These are phyloP conservation scores for Botrytis cinerea DNA, from an alignment of 2,329 filamentous ascomycete genomes.

Conservation along the genomic window DNA sequence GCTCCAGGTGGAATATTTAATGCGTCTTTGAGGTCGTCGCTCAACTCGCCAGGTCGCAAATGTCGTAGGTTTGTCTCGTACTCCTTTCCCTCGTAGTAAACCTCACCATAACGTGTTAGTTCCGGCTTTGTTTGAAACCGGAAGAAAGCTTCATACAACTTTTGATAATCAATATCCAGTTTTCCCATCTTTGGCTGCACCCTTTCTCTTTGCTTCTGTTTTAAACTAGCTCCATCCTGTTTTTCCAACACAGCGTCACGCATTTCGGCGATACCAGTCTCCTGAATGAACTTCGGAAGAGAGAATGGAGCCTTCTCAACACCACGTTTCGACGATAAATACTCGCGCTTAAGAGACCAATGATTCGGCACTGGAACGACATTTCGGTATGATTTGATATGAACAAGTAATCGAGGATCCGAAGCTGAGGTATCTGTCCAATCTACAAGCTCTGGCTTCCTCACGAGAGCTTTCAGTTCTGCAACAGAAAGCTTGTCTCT, in stretches of 20 bases:
- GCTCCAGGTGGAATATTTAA: constrained; percentile 91
- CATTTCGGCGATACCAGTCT: constrained; percentile 98
- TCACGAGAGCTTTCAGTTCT: constrained; percentile 89
- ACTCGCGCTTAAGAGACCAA: constrained; percentile 96
- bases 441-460: constrained; percentile 90
- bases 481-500: constrained; percentile 91
- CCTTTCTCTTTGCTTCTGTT: constrained; percentile 92
- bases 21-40: constrained; percentile 86
- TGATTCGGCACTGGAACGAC: constrained; percentile 92
- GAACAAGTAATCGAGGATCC: constrained; percentile 84
- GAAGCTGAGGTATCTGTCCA: constrained; percentile 95
- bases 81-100: constrained; percentile 99
- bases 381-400: constrained; percentile 94
- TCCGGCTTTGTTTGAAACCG: constrained; percentile 95
- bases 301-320: constrained; percentile 94
- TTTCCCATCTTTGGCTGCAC: constrained; percentile 96
- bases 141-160: constrained; percentile 98
- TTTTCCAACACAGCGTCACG: constrained; percentile 94
- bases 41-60: constrained; percentile 85
- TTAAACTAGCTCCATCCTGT: constrained; percentile 85
- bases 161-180: constrained; percentile 97
- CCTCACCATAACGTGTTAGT: constrained; percentile 91
- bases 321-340: constrained; percentile 93
- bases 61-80: constrained; percentile 93
- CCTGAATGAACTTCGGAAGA: constrained; percentile 93